These are phyloP conservation scores for Starmerella asiatica DNA, from an alignment of 805 yeast genomes.

Conservation along the genomic window DNA sequence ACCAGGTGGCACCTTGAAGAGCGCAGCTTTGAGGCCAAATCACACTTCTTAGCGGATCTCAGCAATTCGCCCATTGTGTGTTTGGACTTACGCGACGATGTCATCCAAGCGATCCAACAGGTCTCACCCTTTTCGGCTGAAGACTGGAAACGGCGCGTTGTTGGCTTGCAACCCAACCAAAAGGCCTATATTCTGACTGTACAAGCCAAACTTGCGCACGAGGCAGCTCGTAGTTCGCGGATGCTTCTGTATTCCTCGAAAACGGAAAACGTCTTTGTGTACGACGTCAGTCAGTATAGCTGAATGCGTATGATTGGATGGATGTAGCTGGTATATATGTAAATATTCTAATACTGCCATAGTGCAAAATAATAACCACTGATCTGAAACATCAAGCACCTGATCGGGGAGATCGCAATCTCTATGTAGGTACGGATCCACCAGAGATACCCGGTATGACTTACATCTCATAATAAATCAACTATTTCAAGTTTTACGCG, in stretches of 20 bases:
- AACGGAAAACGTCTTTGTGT: slow-evolving; percentile 52
- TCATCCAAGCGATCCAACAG: slow-evolving; percentile 54
- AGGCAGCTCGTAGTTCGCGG: slow-evolving; percentile 52
- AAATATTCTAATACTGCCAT: not conserved
- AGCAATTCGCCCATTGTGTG: slow-evolving; percentile 59
- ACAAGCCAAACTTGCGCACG: slow-evolving; percentile 56
- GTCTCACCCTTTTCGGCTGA: slow-evolving; percentile 24
- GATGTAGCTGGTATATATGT: not conserved
- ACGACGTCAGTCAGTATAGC: too few relatives aligned
- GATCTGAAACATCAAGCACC: not conserved
- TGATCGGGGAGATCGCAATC: not conserved
- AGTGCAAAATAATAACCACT: not conserved
- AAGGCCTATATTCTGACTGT: slow-evolving; percentile 67
- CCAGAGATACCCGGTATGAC: too few relatives aligned
- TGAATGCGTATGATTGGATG: too few relatives aligned
- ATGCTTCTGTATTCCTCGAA: slow-evolving; percentile 67
- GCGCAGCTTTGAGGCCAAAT: slow-evolving; percentile 50
- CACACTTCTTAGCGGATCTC: slow-evolving; percentile 39
- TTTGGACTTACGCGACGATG: slow-evolving; percentile 71
- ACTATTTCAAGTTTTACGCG: too few relatives aligned
- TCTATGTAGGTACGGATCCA: not conserved
- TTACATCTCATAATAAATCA: too few relatives aligned
- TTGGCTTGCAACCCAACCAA: slow-evolving; percentile 71
- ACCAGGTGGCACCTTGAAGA: slow-evolving; percentile 74
- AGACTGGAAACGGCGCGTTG: slow-evolving; percentile 63